Conservation (phyloP, 495 filamentous ascomycete genomes). For the Arthonia radiata region DNA sequence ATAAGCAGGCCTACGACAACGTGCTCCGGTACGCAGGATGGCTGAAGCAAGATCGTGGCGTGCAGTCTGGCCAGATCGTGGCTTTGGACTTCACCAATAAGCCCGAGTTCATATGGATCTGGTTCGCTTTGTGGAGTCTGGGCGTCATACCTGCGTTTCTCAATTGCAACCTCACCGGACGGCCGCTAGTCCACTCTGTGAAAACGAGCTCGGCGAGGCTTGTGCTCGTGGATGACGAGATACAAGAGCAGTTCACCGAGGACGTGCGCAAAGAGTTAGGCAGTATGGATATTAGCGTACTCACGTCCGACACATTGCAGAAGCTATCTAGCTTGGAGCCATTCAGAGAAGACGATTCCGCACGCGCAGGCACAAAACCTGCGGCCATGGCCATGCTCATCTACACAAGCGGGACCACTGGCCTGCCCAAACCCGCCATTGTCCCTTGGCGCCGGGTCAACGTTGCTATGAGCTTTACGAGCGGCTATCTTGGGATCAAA, state of each 20-base stretch:
- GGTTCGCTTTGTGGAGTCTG: slow-evolving; percentile 67
- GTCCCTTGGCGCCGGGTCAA: slow-evolving; percentile 50
- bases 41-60: slow-evolving; percentile 42
- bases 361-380: slow-evolving; percentile 22
- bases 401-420: slow-evolving; percentile 75
- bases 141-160: slow-evolving; percentile 80
- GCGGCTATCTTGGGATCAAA: slow-evolving; percentile 30
- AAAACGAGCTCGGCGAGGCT: slow-evolving; percentile 42
- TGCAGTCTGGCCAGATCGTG: slow-evolving; percentile 59
- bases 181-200: slow-evolving; percentile 58
- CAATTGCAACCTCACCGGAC: slow-evolving; percentile 70
- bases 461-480: slow-evolving; percentile 26
- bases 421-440: slow-evolving; percentile 74
- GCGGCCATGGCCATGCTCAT: slow-evolving; percentile 50
- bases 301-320: slow-evolving; percentile 28
- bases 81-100: slow-evolving; percentile 79
- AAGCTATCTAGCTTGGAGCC: slow-evolving; percentile 31
- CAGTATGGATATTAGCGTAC: slow-evolving; percentile 33
- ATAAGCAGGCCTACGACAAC: slow-evolving; percentile 51
- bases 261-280: slow-evolving; percentile 22
- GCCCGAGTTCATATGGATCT: slow-evolving; percentile 58
- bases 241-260: slow-evolving; percentile 24
- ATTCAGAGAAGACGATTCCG: slow-evolving; percentile 35
- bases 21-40: slow-evolving; percentile 59
- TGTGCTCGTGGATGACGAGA: slow-evolving; percentile 48